Evolutionary conservation across 2,329 filamentous ascomycete genomes (phyloP).

Genomic region (Pseudogymnoascus sp.): DNA sequence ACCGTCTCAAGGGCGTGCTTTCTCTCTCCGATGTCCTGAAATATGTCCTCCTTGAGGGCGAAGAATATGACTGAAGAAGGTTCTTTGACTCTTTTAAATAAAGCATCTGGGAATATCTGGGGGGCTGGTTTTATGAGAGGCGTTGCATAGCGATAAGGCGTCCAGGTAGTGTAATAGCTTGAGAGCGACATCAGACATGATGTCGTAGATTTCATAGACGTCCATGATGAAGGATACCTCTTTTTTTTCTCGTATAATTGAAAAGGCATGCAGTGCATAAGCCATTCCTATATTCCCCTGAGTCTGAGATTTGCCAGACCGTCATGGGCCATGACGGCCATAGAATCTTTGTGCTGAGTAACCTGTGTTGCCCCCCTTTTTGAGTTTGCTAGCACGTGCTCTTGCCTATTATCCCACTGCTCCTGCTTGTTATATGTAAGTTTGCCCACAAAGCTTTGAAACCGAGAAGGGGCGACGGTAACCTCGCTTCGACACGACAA

Average conservation of each 20-base stretch:
- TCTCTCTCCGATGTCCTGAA: slow-evolving; percentile 94
- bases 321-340: background rate
- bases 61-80: slow-evolving; percentile 13
- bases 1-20: slow-evolving; percentile 77
- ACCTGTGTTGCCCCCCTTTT: background rate
- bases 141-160: slow-evolving; percentile 31
- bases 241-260: slow-evolving; percentile 10
- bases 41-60: slow-evolving; percentile 69
- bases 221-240: slow-evolving; percentile 22
- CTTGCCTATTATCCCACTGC: background rate
- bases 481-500: slow-evolving; percentile 4
- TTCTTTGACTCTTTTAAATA: background rate
- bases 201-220: slow-evolving; percentile 23
- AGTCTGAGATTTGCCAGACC: background rate
- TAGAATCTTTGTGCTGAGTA: background rate
- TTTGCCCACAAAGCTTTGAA: background rate
- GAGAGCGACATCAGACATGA: slow-evolving; percentile 15
- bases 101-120: slow-evolving; percentile 12
- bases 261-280: background rate
- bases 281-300: background rate
- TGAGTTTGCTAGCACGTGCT: background rate
- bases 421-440: slow-evolving; percentile 4
- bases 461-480: background rate
- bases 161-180: slow-evolving; percentile 19
- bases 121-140: slow-evolving; percentile 15